Base-by-base conservation (phyloP, 345 rosid genomes). In the Bruguiera parviflora region DNA sequence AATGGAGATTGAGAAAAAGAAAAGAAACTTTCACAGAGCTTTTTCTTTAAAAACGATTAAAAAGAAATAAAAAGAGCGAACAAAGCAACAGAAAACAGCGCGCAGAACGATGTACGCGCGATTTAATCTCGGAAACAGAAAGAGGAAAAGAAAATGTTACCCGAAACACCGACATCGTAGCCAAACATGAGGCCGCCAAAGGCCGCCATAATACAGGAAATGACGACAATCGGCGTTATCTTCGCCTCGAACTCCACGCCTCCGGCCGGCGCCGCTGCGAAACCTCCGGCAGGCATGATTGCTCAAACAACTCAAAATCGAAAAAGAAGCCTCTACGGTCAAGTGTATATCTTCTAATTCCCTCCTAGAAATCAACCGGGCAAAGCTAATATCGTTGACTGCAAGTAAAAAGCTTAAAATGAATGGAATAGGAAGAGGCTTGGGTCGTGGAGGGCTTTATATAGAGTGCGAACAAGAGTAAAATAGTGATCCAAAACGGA, bases 151-250 rank as follows among this genome's bases (percentile, higher is more conserved):
- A 28, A 55, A 39, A 31, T 52, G 49, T 58, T 83, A 91, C 98
- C 98, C 51, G 97, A 91, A 58, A 94, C 86, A 56, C 98, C 97
- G 55, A 91, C 86, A 65, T 91, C 98, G 63, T 94, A 94, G 52
- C 98, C 98, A 32, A 91, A 94, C 97, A 94, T 92, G 80, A 94
- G 97, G 3, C 98, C 98, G 0, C 98, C 98, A 8, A 97, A 89
- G 66, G 98, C 97, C 8, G 98, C 98, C 96, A 88, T 86, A 74
- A 94, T 86, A 73, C 97, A 94, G 13, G 97, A 86, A 63, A 94
- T 71, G 72, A 94, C 78, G 5, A 94, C 98, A 67, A 89, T 83
- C 16, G 96, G 96, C 58, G 98, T 94, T 64, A 94, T 91, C 90
- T 89, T 91, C 1, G 98, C 98, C 78, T 94, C 96, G 72, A 91